Percentiles rank a stretch among this genome's conserved stretches.
Evolutionary conservation across 805 yeast species (phyloP).

Genomic region (Yarrowia sp.): DNA sequence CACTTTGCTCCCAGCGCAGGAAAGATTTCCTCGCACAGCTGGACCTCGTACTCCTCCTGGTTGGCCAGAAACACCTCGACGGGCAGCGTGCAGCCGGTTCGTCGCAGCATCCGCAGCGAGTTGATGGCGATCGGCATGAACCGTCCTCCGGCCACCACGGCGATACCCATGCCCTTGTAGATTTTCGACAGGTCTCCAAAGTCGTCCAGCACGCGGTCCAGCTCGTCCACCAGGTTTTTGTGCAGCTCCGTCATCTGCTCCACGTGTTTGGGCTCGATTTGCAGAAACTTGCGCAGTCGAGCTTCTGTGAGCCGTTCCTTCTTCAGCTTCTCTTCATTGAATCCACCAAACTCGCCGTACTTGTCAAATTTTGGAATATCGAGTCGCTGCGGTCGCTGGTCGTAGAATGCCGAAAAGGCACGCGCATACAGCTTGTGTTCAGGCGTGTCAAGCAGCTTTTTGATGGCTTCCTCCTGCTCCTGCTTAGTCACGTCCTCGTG

Average conservation of each 20-base stretch:
- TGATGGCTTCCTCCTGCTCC: neutral
- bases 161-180: constrained; percentile 50
- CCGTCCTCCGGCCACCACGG: constrained; percentile 75
- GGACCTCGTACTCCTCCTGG: constrained; percentile 64
- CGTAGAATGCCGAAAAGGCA: constrained; percentile 11
- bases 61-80: constrained; percentile 79
- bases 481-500: neutral
- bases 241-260: constrained; percentile 49
- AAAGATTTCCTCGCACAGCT: constrained; percentile 60
- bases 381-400: constrained; percentile 13
- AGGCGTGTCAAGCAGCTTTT: neutral
- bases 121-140: constrained; percentile 68
- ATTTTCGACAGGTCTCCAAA: constrained; percentile 24
- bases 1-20: constrained; percentile 65
- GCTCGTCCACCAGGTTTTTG: constrained; percentile 41
- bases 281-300: constrained; percentile 50
- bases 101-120: constrained; percentile 61
- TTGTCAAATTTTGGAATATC: neutral
- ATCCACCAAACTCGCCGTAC: neutral
- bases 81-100: constrained; percentile 65
- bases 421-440: constrained; percentile 18
- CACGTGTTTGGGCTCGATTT: constrained; percentile 45
- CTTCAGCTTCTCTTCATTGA: constrained; percentile 33
- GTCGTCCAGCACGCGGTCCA: constrained; percentile 31
- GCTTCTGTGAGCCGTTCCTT: constrained; percentile 46